Conservation (phyloP, 805 yeast species). For the Candida incommunis region DNA sequence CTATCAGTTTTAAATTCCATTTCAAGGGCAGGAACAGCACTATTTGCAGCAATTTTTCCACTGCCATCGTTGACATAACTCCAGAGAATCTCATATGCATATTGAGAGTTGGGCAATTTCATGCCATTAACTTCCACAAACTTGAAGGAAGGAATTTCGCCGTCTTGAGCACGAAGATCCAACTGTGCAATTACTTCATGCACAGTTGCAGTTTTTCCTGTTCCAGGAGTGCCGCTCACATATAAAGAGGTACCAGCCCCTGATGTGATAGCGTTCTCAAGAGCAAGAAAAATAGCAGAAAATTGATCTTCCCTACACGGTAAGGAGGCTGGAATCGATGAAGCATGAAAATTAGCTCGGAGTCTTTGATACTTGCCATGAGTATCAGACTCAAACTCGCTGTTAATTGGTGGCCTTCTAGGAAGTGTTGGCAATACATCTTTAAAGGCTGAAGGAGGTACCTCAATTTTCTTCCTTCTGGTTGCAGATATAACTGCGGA, state of each 20-base stretch:
- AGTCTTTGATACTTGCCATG: slow-evolving; percentile 16
- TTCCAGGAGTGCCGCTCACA: slow-evolving; percentile 95
- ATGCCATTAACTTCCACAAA: slow-evolving; percentile 85
- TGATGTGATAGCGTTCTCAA: slow-evolving; percentile 58
- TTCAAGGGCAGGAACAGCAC: slow-evolving; percentile 57
- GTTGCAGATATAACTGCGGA: no score
- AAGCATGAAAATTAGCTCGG: slow-evolving; percentile 19
- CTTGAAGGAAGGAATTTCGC: slow-evolving; percentile 37
- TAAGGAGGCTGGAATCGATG: slow-evolving; percentile 33
- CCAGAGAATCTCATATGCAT: slow-evolving; percentile 78
- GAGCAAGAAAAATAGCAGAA: slow-evolving; percentile 46
- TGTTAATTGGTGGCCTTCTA: background rate
- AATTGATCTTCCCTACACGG: slow-evolving; percentile 86
- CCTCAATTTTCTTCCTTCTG: no score
- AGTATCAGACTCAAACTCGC: background rate
- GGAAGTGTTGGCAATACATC: background rate
- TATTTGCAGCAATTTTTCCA: slow-evolving; percentile 44
- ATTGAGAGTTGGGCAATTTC: slow-evolving; percentile 62
- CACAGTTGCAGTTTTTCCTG: slow-evolving; percentile 91
- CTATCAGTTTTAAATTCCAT: slow-evolving; percentile 37
- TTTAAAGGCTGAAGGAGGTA: background rate
- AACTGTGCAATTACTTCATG: slow-evolving; percentile 71
- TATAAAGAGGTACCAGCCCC: slow-evolving; percentile 74
- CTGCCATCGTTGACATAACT: slow-evolving; percentile 43
- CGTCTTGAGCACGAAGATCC: slow-evolving; percentile 25